phyloP scores from a whole-genome alignment of 1,139 yeast genomes.

The Wickerhamomyces sp. region DNA sequence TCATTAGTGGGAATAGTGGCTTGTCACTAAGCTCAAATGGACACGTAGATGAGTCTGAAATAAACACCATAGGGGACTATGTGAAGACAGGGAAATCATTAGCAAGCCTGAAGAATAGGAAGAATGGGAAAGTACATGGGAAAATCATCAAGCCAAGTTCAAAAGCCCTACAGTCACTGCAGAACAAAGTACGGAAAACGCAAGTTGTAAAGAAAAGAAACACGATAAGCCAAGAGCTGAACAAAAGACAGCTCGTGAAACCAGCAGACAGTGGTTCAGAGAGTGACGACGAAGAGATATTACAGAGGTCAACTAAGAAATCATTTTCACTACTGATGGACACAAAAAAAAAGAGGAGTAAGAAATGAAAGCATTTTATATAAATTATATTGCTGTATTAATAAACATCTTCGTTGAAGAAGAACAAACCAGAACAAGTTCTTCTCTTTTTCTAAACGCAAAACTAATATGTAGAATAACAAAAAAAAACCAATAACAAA shows the following conservation, averaged over 20 bases:
- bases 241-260: background rate
- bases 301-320: slow-evolving; percentile 19
- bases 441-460: background rate
- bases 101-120: slow-evolving; percentile 13
- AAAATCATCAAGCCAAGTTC: slow-evolving; percentile 10
- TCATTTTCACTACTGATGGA: slow-evolving; percentile 17
- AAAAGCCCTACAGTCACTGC: slow-evolving; percentile 19
- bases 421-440: background rate
- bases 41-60: slow-evolving; percentile 1
- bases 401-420: no score
- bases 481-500: background rate
- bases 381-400: no score
- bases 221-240: background rate
- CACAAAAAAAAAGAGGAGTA: slow-evolving; percentile 15
- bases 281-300: slow-evolving; percentile 17
- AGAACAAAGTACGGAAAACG: slow-evolving; percentile 18
- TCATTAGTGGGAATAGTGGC: slow-evolving; percentile 37
- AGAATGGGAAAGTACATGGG: slow-evolving; percentile 10
- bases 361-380: no score
- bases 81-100: slow-evolving; percentile 19
- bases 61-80: slow-evolving; percentile 22
- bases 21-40: slow-evolving; percentile 19
- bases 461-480: background rate
- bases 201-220: slow-evolving; percentile 2
- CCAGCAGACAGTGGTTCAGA: slow-evolving; percentile 11